These are phyloP conservation scores for Syzygium aqueum DNA, from an alignment of 345 rosid genomes.

Conservation along the genomic window DNA sequence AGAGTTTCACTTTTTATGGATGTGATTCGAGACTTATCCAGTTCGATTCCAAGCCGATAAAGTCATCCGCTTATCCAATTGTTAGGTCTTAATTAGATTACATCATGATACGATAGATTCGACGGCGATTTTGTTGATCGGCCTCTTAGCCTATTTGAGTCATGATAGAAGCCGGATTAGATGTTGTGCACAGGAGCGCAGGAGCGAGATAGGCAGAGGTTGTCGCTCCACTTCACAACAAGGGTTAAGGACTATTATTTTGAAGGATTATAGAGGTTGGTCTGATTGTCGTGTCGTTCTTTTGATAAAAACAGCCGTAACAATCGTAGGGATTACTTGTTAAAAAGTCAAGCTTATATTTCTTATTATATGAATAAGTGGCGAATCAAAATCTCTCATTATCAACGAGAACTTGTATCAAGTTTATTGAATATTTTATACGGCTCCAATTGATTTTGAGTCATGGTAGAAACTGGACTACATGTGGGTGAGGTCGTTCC, in stretches of 20 bases:
- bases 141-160: background rate
- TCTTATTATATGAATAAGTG: too few relatives aligned
- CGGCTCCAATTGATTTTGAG: too few relatives aligned
- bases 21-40: background rate
- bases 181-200: background rate
- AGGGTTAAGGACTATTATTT: background rate
- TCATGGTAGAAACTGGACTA: too few relatives aligned
- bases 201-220: background rate
- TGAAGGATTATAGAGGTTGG: background rate
- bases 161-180: background rate
- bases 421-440: too few relatives aligned
- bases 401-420: too few relatives aligned
- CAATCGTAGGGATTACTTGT: too few relatives aligned
- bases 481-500: too few relatives aligned
- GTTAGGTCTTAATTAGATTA: background rate
- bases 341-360: too few relatives aligned
- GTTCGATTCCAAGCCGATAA: background rate
- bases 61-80: background rate
- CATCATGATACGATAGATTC: background rate
- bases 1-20: background rate
- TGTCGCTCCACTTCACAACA: background rate
- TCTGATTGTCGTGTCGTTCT: background rate
- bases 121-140: background rate
- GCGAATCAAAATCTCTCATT: too few relatives aligned
- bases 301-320: background rate